Base-by-base conservation (phyloP, 73 alveolate species). In the Symbiodinium pilosum region DNA sequence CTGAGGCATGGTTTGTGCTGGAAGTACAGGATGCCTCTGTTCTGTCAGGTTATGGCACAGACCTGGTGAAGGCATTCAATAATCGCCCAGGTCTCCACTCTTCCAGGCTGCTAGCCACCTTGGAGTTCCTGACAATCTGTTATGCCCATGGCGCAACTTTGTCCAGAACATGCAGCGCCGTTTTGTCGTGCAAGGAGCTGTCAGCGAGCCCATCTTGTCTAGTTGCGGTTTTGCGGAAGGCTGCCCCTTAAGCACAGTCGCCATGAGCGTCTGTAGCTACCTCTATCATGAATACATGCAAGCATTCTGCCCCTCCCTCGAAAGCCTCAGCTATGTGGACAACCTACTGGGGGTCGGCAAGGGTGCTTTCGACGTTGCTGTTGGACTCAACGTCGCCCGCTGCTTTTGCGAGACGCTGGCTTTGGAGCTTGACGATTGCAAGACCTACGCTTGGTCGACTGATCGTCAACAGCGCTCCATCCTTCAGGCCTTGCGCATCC, bases 211-310 rank as follows among this genome's bases (percentile, higher is more conserved):
- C n/a, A 32, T 69, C 43, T 36, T 43, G 26, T 87, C 94, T 18
- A 16, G 14, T 2, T 52, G 59, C 1, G 94, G 94, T 4, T 32
- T 38, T 43, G 85, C 94, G 2, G 94, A 87, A 51, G 94, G 94
- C 1, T 77, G 64, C 8, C 59, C 85, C 2, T 8, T 87, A 41
- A 41, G 83, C 18, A 54, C 64, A 4, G 59, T 24, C n/a, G 94
- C 94, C 9, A 87, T 87, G 94, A 84, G 30, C 1, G 84, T 51
- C 64, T 36, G 59, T 24, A 41, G 40, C 32, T 38, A 54, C 3
- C 59, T 52, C 4, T 34, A 34, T 34, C 94, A 87, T 32, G 5
- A 8, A 7, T 87, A 87, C 64, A 38, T 56, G 68, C 84, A n/a
- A 21, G 43, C 41, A 26, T 54, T 56, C 16, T 16, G 43, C 2